A percentile compares a stretch with the other conserved stretches of the same genome.
These are phyloP conservation scores for Candida sanyiensis DNA, from an alignment of 805 yeast species.

Conservation along the genomic window DNA sequence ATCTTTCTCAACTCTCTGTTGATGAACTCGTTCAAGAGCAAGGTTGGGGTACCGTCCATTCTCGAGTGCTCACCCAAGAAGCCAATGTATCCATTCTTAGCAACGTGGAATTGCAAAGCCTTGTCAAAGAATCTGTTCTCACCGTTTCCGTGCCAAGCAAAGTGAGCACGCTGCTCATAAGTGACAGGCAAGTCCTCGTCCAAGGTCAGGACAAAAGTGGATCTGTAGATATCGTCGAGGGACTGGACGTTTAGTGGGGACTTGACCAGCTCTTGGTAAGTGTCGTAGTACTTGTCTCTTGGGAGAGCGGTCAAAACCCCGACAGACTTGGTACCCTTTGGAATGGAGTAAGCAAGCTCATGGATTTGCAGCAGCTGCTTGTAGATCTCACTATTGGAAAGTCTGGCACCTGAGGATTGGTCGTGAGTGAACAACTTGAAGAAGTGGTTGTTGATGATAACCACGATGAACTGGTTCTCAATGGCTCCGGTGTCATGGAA, in stretches of 20 bases:
- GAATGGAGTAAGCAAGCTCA: constrained; percentile 26
- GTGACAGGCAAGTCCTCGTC: constrained; percentile 72
- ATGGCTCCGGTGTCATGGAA: constrained; percentile 37
- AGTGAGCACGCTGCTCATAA: constrained; percentile 75
- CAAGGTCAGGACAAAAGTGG: constrained; percentile 76
- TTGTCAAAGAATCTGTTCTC: constrained; percentile 87
- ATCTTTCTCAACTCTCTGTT: constrained; percentile 49
- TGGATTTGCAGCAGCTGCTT: constrained; percentile 55
- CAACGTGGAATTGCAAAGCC: constrained; percentile 77
- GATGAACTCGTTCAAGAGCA: constrained; percentile 76
- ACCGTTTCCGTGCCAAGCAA: constrained; percentile 95
- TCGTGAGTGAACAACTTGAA: constrained; percentile 68
- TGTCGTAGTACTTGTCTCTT: constrained; percentile 72
- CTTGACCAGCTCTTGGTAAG: constrained; percentile 50
- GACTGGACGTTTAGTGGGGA: constrained; percentile 59
- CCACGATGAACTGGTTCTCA: constrained; percentile 60
- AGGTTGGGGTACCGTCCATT: constrained; percentile 98
- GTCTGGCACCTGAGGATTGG: constrained; percentile 32
- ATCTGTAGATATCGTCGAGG: constrained; percentile 61
- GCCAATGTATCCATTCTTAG: constrained; percentile 83
- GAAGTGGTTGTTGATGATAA: constrained; percentile 70
- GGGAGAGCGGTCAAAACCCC: constrained; percentile 81
- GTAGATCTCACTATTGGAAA: constrained; percentile 45
- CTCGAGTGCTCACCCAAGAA: constrained; percentile 94
- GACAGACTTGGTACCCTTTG: constrained; percentile 32